phyloP scores from a whole-genome alignment of 495 filamentous ascomycete species.

The Aeminium ludgeri region DNA sequence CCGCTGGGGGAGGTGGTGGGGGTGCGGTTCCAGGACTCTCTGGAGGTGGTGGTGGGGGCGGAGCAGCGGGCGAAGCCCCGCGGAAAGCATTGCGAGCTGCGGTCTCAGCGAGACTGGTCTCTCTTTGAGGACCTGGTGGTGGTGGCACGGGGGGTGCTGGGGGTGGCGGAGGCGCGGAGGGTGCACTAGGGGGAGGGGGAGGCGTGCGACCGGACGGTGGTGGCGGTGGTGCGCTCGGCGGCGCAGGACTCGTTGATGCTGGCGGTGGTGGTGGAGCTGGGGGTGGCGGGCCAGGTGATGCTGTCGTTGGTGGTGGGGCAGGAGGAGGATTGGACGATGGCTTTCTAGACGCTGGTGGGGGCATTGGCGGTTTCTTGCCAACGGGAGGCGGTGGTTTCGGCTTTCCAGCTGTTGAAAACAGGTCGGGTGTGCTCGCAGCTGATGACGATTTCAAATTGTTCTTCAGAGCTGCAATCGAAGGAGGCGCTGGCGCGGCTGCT shows the following conservation, averaged over 20 bases:
- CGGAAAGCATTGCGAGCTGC: conserved; percentile 26
- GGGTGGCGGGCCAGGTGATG: conserved; percentile 16
- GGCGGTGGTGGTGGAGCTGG: conserved; percentile 18
- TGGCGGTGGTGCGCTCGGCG: conserved; percentile 53
- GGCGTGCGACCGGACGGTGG: conserved; percentile 62
- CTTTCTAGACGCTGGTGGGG: conserved; percentile 39
- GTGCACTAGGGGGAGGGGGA: conserved; percentile 43
- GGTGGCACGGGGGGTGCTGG: conserved; percentile 15
- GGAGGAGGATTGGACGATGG: no score
- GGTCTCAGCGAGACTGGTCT: conserved; percentile 22
- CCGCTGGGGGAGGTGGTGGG: conserved; percentile 22
- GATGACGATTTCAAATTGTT: conserved; percentile 23
- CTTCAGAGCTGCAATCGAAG: conserved; percentile 19
- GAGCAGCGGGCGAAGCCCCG: conserved; percentile 13
- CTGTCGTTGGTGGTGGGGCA: conserved; percentile 3
- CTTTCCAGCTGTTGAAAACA: conserved; percentile 16
- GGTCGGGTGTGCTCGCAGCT: conserved; percentile 19
- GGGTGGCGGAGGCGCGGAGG: conserved; percentile 54
- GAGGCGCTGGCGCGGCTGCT: conserved; percentile 33
- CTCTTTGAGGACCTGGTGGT: conserved; percentile 33
- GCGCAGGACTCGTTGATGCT: conserved; percentile 32
- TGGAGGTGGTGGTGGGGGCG: conserved; percentile 29
- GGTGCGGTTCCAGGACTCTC: conserved; percentile 22
- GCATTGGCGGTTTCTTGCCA: conserved; percentile 29
- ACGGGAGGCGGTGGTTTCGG: conserved; percentile 29